Conservation (phyloP, 108 stramenopile genomes). For the Nannochloropsis granulata region DNA sequence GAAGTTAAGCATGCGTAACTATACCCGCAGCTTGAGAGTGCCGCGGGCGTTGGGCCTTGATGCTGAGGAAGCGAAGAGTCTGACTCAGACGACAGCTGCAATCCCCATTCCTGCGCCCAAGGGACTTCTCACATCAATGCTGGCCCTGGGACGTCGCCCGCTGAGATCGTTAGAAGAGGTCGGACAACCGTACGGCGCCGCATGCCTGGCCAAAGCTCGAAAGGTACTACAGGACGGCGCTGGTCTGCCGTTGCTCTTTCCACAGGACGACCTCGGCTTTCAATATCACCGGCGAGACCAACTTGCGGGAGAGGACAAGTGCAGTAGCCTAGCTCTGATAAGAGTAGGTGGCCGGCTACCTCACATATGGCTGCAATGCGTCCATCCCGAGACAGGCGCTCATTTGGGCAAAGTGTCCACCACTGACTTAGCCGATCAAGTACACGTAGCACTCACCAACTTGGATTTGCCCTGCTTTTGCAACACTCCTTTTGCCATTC, state of each 20-base stretch:
- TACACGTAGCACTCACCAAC: not conserved
- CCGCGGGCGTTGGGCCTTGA: not conserved
- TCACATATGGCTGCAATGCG: not conserved
- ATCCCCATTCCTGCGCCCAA: not conserved
- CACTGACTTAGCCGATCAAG: not conserved
- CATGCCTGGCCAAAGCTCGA: not conserved
- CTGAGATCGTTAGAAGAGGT: not conserved
- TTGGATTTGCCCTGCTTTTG: no score
- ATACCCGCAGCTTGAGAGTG: conserved; percentile 49
- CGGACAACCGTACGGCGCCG: not conserved
- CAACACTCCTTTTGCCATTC: not conserved
- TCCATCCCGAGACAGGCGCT: not conserved
- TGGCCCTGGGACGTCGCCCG: not conserved
- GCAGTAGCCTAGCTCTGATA: not conserved
- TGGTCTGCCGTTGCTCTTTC: not conserved
- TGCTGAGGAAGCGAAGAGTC: not conserved
- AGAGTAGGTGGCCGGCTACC: not conserved
- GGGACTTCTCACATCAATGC: not conserved
- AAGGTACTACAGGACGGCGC: not conserved
- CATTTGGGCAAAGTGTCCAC: not conserved
- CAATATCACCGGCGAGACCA: not conserved
- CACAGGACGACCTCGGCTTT: not conserved
- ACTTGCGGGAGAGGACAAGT: not conserved
- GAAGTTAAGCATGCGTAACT: conserved; percentile 68
- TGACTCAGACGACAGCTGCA: not conserved